These are phyloP conservation scores for Pichia eremophila DNA, from an alignment of 805 yeast genomes.

Conservation along the genomic window DNA sequence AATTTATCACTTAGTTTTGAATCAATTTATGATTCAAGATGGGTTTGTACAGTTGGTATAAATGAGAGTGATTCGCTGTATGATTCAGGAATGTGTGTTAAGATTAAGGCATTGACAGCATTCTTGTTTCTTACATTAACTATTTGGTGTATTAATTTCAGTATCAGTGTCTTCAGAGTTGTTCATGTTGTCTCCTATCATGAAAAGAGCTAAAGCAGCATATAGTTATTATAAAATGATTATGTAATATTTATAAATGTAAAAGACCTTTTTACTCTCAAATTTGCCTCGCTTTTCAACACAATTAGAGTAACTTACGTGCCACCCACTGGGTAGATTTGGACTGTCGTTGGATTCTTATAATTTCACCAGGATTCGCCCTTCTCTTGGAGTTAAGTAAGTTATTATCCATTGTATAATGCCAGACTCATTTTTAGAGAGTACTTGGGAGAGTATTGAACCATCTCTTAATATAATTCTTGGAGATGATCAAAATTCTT, in stretches of 20 bases:
- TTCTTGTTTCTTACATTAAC: constrained; percentile 67
- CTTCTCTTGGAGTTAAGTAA: too few relatives aligned
- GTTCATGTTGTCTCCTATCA: constrained; percentile 46
- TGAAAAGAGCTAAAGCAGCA: neutral
- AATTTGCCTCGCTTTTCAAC: neutral
- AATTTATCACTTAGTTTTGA: constrained; percentile 80
- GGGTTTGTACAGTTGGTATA: constrained; percentile 52
- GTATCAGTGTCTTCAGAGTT: constrained; percentile 74
- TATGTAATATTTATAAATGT: too few relatives aligned
- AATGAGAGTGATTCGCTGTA: constrained; percentile 16
- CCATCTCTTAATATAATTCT: constrained; percentile 65
- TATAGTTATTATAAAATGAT: too few relatives aligned
- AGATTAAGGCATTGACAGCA: constrained; percentile 71
- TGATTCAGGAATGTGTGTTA: constrained; percentile 51
- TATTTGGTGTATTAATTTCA: constrained; percentile 79
- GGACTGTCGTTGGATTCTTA: too few relatives aligned
- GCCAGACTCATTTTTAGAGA: constrained; percentile 19
- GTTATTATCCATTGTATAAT: neutral
- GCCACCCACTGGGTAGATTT: too few relatives aligned
- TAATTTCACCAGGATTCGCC: too few relatives aligned
- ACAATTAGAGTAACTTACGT: too few relatives aligned
- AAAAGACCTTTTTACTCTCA: too few relatives aligned
- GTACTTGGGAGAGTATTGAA: constrained; percentile 68
- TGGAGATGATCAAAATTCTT: constrained; percentile 55
- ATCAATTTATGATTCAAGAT: constrained; percentile 65